Evolutionary conservation across 1,284 basidiomycete species (phyloP).

Genomic region (Cystobasidium slooffiae): DNA sequence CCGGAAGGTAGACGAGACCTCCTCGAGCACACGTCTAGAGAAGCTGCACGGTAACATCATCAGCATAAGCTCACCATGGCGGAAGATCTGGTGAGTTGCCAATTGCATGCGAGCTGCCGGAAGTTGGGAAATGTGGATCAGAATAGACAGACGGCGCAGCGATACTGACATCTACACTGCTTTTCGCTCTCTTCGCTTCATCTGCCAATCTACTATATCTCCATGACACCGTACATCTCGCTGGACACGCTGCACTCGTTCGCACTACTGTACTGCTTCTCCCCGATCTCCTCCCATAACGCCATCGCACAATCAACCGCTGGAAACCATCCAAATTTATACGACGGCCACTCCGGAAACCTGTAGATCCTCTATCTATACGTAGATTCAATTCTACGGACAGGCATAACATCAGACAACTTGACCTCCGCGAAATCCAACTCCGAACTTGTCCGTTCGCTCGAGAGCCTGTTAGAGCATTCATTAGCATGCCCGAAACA

Average conservation of each 20-base stretch:
- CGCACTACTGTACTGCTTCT: background rate
- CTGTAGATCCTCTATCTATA: constrained; percentile 35
- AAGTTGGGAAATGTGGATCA: background rate
- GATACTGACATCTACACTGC: too few relatives aligned
- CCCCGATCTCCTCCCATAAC: background rate
- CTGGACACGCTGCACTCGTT: too few relatives aligned
- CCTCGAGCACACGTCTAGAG: too few relatives aligned
- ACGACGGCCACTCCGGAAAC: background rate
- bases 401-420: constrained; percentile 30
- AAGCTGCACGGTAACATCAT: background rate
- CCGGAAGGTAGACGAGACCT: too few relatives aligned
- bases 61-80: background rate
- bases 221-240: too few relatives aligned
- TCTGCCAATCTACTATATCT: too few relatives aligned
- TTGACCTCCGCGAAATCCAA: constrained; percentile 38
- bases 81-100: constrained; percentile 33
- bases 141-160: too few relatives aligned
- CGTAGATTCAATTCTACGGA: constrained; percentile 41
- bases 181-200: too few relatives aligned
- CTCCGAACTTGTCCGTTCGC: constrained; percentile 43
- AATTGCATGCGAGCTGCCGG: background rate
- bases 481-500: constrained; percentile 39
- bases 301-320: constrained; percentile 1
- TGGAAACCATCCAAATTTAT: background rate
- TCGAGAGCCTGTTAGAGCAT: constrained; percentile 30